Percentiles rank a stretch among this genome's conserved stretches.
phyloP scores from a whole-genome alignment of 176 grass and related monocot species.

The Aegilops sharonensis region DNA sequence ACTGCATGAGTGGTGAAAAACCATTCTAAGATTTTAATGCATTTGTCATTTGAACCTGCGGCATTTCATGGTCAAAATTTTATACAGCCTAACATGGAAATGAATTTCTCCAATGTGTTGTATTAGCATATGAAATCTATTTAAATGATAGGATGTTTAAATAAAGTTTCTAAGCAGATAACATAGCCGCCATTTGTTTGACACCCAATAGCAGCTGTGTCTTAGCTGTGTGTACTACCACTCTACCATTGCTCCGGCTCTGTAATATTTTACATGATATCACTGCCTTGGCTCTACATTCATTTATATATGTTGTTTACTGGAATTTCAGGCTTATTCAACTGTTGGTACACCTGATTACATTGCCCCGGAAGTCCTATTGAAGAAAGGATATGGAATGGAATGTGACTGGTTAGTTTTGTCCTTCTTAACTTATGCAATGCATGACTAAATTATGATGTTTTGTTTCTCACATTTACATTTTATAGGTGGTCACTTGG shows the following conservation, averaged over 20 bases:
- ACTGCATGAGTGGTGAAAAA: background rate
- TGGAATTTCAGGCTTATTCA: slow-evolving; percentile 66
- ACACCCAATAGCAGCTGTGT: background rate
- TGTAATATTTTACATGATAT: background rate
- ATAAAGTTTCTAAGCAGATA: background rate
- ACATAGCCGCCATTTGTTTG: slow-evolving; percentile 2
- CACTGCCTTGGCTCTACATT: background rate
- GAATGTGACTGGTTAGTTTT: slow-evolving; percentile 88
- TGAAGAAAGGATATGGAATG: slow-evolving; percentile 99
- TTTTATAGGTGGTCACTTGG: slow-evolving; percentile 90
- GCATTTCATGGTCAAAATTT: background rate
- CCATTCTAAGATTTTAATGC: background rate
- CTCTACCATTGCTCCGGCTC: background rate
- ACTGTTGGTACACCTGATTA: slow-evolving; percentile 98
- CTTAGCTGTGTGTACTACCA: background rate
- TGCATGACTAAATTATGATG: slow-evolving; percentile 3
- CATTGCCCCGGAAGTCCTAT: slow-evolving; percentile 94
- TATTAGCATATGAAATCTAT: background rate
- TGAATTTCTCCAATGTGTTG: background rate
- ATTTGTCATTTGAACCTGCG: background rate
- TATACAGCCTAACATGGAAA: slow-evolving; percentile 1
- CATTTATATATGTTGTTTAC: slow-evolving; percentile 25
- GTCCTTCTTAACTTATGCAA: slow-evolving; percentile 15
- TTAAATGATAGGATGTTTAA: background rate
- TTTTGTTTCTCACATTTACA: slow-evolving; percentile 20